Percentiles rank a stretch among this genome's conserved stretches.
Conservation (phyloP, 352 stramenopile genomes). For the Phytophthora citrophthora region DNA sequence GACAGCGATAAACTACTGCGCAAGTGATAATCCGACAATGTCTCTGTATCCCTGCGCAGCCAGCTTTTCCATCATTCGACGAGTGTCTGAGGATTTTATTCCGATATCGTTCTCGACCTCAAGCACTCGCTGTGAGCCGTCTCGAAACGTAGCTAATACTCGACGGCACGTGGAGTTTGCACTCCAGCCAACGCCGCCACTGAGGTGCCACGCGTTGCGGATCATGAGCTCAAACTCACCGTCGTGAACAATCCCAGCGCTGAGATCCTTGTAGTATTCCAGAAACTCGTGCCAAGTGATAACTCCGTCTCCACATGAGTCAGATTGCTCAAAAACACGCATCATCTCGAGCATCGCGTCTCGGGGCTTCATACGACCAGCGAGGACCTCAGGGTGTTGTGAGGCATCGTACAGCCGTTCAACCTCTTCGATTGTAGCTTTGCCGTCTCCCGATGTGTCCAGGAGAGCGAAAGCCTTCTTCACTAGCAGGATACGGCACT, state of each 20-base stretch:
- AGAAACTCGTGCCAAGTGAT: slow-evolving; percentile 89
- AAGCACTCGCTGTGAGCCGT: slow-evolving; percentile 73
- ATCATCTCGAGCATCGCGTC: slow-evolving; percentile 88
- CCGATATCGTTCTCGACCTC: slow-evolving; percentile 78
- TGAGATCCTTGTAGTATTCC: slow-evolving; percentile 92
- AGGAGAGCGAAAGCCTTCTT: slow-evolving; percentile 83
- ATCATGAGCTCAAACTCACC: slow-evolving; percentile 91
- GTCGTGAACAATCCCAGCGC: slow-evolving; percentile 77
- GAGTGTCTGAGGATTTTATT: slow-evolving; percentile 51
- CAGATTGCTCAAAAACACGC: slow-evolving; percentile 65
- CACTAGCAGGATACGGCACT: slow-evolving; percentile 83
- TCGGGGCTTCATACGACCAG: slow-evolving; percentile 55
- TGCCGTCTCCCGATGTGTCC: slow-evolving; percentile 69
- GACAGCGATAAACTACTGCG: not conserved
- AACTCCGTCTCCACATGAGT: slow-evolving; percentile 43
- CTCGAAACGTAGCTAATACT: slow-evolving; percentile 72
- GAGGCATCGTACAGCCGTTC: slow-evolving; percentile 75
- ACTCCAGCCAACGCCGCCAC: slow-evolving; percentile 72
- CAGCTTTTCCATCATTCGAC: slow-evolving; percentile 60
- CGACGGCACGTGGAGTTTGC: slow-evolving; percentile 80
- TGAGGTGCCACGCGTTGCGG: slow-evolving; percentile 88
- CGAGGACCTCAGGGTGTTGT: slow-evolving; percentile 84
- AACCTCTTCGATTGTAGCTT: slow-evolving; percentile 74
- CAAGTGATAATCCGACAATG: slow-evolving; percentile 62
- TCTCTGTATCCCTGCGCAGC: slow-evolving; percentile 55